Base-by-base conservation (phyloP, 352 stramenopile genomes). In the Aphanomyces euteiches region DNA sequence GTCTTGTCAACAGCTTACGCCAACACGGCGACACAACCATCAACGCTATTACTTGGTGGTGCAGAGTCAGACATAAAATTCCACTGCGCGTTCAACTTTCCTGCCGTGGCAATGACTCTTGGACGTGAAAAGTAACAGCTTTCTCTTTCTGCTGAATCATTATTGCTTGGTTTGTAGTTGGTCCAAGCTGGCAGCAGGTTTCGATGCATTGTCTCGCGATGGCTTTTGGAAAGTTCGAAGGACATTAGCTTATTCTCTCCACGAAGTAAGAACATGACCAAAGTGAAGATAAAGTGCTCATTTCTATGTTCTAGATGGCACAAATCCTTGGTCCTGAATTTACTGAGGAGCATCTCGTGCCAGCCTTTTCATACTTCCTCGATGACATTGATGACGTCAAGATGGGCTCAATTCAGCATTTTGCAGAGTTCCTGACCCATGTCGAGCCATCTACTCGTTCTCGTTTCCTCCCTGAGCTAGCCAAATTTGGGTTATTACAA, bases 21-120 rank as follows among this genome's bases (percentile, higher is more conserved):
- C 34, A 86, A 80, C 73, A 98, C 97, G 84, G 86, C 84, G 17
- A 88, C 81, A 5, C 82, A 77, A 40, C 59, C 47, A 40, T 75
- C 79, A 7, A 78, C 79, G 17, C 76, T 77, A 13, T 80, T 89
- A 54, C 73, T 91, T 12, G 85, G 87, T 19, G 83, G 83, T 21
- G 83, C 80, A 38, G 88, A 96, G 72, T 79, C 85, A 34, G 90
- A 98, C 64, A 90, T 98, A 56, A 90, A 90, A 40, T 93, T 95
- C 59, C 92, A 96, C 70, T 97, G 92, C 74, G 92, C 93, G 2
- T 98, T 91, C 74, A 95, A 83, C 61, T 97, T 98, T 19, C 92
- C 92, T 15, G 93, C 88, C 10, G 80, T 98, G 7, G 84, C 92
- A 48, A 85, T 86, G 72, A 93, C 93, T 40, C 58, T 96, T 13